These are phyloP conservation scores for Albatrellus ellisii DNA, from an alignment of 768 basidiomycete genomes.

Conservation along the genomic window DNA sequence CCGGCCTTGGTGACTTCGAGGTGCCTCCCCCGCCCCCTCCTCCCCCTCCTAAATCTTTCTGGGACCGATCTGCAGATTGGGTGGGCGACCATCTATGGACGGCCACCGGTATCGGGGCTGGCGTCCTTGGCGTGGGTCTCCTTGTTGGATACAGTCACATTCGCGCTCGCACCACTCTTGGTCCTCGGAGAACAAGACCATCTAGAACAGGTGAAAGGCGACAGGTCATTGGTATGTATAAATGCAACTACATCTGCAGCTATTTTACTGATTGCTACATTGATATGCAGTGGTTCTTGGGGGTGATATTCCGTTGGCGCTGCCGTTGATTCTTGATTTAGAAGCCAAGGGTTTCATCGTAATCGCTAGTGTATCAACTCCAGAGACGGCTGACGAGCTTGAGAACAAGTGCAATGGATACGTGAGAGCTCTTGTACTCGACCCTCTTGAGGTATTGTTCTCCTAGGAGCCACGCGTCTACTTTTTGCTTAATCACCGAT, in stretches of 20 bases:
- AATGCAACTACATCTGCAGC: too few species aligned
- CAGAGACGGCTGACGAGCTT: slow-evolving; percentile 48
- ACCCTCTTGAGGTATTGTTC: slow-evolving; percentile 54
- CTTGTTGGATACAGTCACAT: slow-evolving; percentile 39
- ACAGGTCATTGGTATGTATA: slow-evolving; percentile 29
- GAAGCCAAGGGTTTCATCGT: slow-evolving; percentile 77
- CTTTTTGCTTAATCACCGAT: neutral
- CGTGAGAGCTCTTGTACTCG: slow-evolving; percentile 69
- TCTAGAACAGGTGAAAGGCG: slow-evolving; percentile 25
- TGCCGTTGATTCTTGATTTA: slow-evolving; percentile 60
- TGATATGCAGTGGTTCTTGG: slow-evolving; percentile 56
- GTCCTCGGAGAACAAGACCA: slow-evolving; percentile 14
- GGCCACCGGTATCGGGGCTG: slow-evolving; percentile 37
- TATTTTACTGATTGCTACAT: slow-evolving; percentile 6
- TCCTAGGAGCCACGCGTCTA: neutral
- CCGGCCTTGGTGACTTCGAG: slow-evolving; percentile 58
- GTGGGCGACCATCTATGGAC: slow-evolving; percentile 47
- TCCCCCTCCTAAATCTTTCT: slow-evolving; percentile 31
- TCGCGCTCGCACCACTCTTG: slow-evolving; percentile 13
- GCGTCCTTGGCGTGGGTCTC: slow-evolving; percentile 48
- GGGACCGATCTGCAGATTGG: slow-evolving; percentile 39
- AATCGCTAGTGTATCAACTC: slow-evolving; percentile 61
- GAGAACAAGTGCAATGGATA: slow-evolving; percentile 62
- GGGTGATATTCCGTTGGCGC: slow-evolving; percentile 59
- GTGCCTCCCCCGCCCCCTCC: slow-evolving; percentile 59